These are phyloP conservation scores for Sclerospora graminicola DNA, from an alignment of 352 stramenopile species.

Conservation along the genomic window DNA sequence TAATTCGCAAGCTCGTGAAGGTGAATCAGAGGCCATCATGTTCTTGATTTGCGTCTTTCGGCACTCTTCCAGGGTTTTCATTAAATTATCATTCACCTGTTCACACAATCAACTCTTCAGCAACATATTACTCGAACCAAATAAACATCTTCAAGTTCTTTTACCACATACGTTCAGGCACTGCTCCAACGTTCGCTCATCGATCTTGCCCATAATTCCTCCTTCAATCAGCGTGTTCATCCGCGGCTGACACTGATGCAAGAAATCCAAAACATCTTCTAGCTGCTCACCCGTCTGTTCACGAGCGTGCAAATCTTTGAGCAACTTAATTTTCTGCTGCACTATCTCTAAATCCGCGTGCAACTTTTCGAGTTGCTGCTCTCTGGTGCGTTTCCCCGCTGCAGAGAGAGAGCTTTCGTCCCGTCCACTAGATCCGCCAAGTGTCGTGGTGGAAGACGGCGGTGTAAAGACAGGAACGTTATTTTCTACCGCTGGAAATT, in stretches of 20 bases:
- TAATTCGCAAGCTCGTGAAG: slow-evolving; percentile 19
- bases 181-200: slow-evolving; percentile 66
- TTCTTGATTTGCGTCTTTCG: slow-evolving; percentile 16
- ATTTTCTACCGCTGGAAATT: slow-evolving; percentile 58
- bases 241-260: slow-evolving; percentile 72
- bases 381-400: slow-evolving; percentile 20
- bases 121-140: not conserved
- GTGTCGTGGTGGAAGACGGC: slow-evolving; percentile 22
- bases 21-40: slow-evolving; percentile 59
- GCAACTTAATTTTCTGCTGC: slow-evolving; percentile 51
- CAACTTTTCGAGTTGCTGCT: slow-evolving; percentile 66
- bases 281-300: slow-evolving; percentile 29
- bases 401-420: slow-evolving; percentile 3
- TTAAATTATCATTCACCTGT: slow-evolving; percentile 76
- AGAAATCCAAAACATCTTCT: slow-evolving; percentile 71
- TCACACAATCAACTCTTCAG: slow-evolving; percentile 1
- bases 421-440: not conserved
- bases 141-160: not conserved
- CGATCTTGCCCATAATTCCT: slow-evolving; percentile 75
- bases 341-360: slow-evolving; percentile 57
- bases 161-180: slow-evolving; percentile 57
- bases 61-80: slow-evolving; percentile 64
- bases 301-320: slow-evolving; percentile 29
- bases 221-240: slow-evolving; percentile 86
- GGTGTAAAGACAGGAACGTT: slow-evolving; percentile 67